Base-by-base conservation (phyloP, 495 filamentous ascomycete species). In the Penicillium robsamsonii region DNA sequence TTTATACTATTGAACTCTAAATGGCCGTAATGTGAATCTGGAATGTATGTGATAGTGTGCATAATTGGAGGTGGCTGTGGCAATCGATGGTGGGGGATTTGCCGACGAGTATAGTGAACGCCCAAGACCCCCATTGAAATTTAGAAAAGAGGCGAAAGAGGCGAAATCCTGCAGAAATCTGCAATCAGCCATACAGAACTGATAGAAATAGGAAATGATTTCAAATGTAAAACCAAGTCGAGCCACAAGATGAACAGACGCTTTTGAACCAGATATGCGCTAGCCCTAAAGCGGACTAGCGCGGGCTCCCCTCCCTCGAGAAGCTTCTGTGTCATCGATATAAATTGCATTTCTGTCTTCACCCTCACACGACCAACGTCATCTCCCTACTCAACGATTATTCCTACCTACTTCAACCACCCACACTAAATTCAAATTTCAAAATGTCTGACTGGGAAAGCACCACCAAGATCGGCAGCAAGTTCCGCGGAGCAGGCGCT, bases 381-480 rank as follows among this genome's bases (percentile, higher is more conserved):
- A 61, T 56, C 57, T 50, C 47, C 37, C 20, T 22, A n/a, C 30
- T 6, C 49, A 41, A 17, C 27, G 7, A 11, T 50, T 30, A 17
- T 43, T 17, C 17, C 48, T 53, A 53, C 50, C 45, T 33, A 50
- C 40, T 44, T 41, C 55, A 40, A 46, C 50, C 54, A 55, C 44
- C 42, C 33, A 37, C 45, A 55, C 51, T 18, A 53, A 53, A 15
- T 11, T 12, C 38, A 46, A 41, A 44, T 53, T 47, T 59, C 67
- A 76, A 63, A 67, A 77, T 77, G 74, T 60, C 81, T 65, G 87
- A 95, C 62, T 96, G 93, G 93, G 89, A 96, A 64, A 73, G 79
- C 59, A 87, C 89, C 61, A 95, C 92, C 70, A 96, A 91, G 83
- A 99, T 99, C 68, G 94, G 94, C 62, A 87, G 81, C 80, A 92